A percentile compares a stretch with the other conserved stretches of the same genome.
These are phyloP conservation scores for Danielia reshetovae DNA, from an alignment of 805 yeast species.

Conservation along the genomic window DNA sequence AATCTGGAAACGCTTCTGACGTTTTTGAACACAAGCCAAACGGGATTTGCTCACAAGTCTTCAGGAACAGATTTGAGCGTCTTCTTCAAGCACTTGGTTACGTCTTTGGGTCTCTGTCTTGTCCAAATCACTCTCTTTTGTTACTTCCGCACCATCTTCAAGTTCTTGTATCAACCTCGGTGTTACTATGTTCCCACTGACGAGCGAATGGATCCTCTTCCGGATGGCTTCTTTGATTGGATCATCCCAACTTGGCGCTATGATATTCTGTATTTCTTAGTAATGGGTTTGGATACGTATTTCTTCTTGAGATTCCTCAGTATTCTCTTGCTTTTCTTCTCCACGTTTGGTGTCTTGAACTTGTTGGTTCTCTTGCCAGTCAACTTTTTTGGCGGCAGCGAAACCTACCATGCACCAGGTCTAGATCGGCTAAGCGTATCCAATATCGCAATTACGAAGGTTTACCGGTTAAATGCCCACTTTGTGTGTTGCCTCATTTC, in stretches of 20 bases:
- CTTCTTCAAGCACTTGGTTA: conserved; percentile 51
- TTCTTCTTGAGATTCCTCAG: conserved; percentile 62
- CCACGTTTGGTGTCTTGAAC: conserved; percentile 48
- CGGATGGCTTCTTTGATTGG: conserved; percentile 55
- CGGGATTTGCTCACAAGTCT: conserved; percentile 55
- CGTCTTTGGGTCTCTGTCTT: conserved; percentile 51
- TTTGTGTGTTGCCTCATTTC: conserved; percentile 54
- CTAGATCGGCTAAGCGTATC: conserved; percentile 71
- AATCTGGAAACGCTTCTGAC: conserved; percentile 26
- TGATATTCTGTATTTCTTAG: conserved; percentile 41
- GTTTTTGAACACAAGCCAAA: conserved; percentile 50
- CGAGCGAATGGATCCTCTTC: conserved; percentile 35
- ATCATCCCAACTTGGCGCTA: conserved; percentile 37
- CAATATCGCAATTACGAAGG: conserved; percentile 54
- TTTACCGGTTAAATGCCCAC: conserved; percentile 55
- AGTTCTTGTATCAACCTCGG: conserved; percentile 52
- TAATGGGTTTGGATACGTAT: conserved; percentile 70
- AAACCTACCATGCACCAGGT: conserved; percentile 36
- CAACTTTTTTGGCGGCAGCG: conserved; percentile 44
- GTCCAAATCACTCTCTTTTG: conserved; percentile 47
- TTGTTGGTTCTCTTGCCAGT: conserved; percentile 63
- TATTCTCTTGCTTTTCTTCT: conserved; percentile 48
- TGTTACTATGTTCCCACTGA: conserved; percentile 39
- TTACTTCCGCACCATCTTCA: conserved; percentile 28
- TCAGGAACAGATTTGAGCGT: conserved; percentile 57